Evolutionary conservation across 2,329 filamentous ascomycete species (phyloP), one percentile per base, ranked within the genome.

Genomic region (Aureobasidium sp.): DNA sequence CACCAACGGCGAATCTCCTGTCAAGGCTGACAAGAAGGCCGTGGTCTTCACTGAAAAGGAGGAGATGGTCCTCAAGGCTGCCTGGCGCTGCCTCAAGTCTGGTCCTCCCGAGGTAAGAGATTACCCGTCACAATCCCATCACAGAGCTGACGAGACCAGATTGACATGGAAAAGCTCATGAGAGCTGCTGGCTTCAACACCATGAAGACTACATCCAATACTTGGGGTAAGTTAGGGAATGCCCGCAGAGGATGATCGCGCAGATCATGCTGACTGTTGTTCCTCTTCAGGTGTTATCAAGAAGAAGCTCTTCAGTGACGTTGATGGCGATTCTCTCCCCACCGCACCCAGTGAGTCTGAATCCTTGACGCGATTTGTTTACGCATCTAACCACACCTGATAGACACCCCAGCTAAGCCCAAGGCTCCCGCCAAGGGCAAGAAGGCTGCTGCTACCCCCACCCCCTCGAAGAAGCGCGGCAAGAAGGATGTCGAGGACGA

Each of bases 91-190:
- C 44, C 66, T 73, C 53, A 73, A 72, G 67, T 59, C 65, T 21
- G 68, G 67, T 44, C 58, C 65, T 7, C 72, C 71, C 5, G 72
- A 74, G 50, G 64, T 65, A 44, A 42, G 41, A 13, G 36, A 5
- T 16, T 10, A 16, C 37, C 29, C 14, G 21, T 14, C 10, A 42
- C 13, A 2, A 34, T 13, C 45, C 29, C 3, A 21, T n/a, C 34
- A 13, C 45, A 34, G 27, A 42, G 6, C 42, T 58, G 9, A 58
- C 32, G 39, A 37, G 21, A 29, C 9, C 25, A 65, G 30, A 61
- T 73, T 64, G 71, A 74, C 65, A 68, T 71, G 45, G 63, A 68
- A 11, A 69, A 68, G 63, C 64, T 73, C 55, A 54, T 48, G 13
- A 62, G 64, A 45, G 48, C 61, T 29, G 70, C 61, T 39, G 68